Evolutionary conservation across 257 asterid species (phyloP), one percentile per base, ranked within the genome.

Genomic region (Perilla frutescens): DNA sequence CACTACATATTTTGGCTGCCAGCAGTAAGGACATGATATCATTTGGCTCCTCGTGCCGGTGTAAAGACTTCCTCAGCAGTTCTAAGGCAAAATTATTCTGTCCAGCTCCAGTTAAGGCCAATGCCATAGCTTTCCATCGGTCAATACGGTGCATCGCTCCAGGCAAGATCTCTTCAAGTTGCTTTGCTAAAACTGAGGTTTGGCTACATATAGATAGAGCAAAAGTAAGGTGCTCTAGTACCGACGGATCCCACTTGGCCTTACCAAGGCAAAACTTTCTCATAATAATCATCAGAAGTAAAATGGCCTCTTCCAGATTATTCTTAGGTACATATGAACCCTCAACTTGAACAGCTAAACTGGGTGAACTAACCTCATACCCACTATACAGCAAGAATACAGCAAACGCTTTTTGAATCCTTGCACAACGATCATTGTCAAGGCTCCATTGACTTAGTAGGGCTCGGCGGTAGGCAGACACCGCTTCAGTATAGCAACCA

Each of bases 361-460:
- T 95, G 57, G 98, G 99, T 41, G 98, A 92, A 69, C 88, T 81
- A 50, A 76, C 87, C 76, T 95, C 99, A 40, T 90, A 91, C 62
- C 97, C 98, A 80, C 93, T 80, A 68, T 95, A 92, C 76, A 95
- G 82, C 86, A 95, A 83, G 82, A 92, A 89, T 73, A 95, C 76
- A 37, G 99, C 98, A 83, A 90, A 95, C 39, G 91, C 86, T 77
- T 92, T 95, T 77, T 92, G 99, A 81, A 95, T 89, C 85, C 99
- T 90, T 40, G 93, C 98, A 82, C 96, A 92, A 55, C 96, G 84
- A 10, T 90, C 97, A 41, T 86, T 89, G 68, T 90, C 96, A 49
- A 95, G 94, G 82, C 88, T 92, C 99, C 99, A 95, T 73, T 92
- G 99, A 80, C 96, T 90, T 71, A 92, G 90, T 71, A 95, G 85